Conservation (phyloP, 495 filamentous ascomycete species). For the Xylaria sp. region DNA sequence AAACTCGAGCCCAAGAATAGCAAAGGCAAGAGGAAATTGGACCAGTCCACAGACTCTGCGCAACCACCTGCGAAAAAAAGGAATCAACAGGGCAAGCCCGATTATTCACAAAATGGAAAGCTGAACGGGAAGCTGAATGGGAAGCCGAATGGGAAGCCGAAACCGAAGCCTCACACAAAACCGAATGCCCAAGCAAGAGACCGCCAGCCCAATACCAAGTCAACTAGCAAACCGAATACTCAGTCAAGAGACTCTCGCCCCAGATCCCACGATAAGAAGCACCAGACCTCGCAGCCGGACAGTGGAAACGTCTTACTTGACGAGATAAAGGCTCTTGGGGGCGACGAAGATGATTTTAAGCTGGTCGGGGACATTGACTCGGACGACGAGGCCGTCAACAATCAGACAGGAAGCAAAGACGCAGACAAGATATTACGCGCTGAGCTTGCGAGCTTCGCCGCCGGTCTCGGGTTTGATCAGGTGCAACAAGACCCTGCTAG, state of each 20-base stretch:
- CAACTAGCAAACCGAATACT: slow-evolving; percentile 37
- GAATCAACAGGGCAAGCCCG: slow-evolving; percentile 32
- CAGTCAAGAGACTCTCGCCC: slow-evolving; percentile 43
- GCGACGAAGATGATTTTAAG: slow-evolving; percentile 76
- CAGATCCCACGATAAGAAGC: slow-evolving; percentile 40
- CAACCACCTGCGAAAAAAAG: slow-evolving; percentile 39
- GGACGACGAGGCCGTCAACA: slow-evolving; percentile 63
- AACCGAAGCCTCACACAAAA: slow-evolving; percentile 5
- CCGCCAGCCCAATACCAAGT: slow-evolving; percentile 48
- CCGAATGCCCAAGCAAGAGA: slow-evolving; percentile 32
- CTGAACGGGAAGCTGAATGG: slow-evolving; percentile 55
- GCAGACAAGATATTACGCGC: slow-evolving; percentile 47
- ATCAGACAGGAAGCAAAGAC: slow-evolving; percentile 36
- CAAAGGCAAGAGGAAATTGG: slow-evolving; percentile 41
- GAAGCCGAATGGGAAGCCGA: slow-evolving; percentile 55
- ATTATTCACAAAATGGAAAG: slow-evolving; percentile 41
- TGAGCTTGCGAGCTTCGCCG: slow-evolving; percentile 53
- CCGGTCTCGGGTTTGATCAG: slow-evolving; percentile 55
- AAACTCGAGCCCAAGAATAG: slow-evolving; percentile 31
- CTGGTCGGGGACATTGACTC: slow-evolving; percentile 68
- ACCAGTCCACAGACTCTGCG: slow-evolving; percentile 32
- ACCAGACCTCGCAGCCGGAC: slow-evolving; percentile 40
- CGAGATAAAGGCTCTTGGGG: slow-evolving; percentile 79
- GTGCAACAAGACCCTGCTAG: slow-evolving; percentile 35
- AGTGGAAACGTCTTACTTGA: slow-evolving; percentile 55